A percentile compares a stretch with the other conserved stretches of the same genome.
These are phyloP conservation scores for Colletotrichum orbiculare DNA, from an alignment of 2,329 filamentous ascomycete genomes.

Conservation along the genomic window DNA sequence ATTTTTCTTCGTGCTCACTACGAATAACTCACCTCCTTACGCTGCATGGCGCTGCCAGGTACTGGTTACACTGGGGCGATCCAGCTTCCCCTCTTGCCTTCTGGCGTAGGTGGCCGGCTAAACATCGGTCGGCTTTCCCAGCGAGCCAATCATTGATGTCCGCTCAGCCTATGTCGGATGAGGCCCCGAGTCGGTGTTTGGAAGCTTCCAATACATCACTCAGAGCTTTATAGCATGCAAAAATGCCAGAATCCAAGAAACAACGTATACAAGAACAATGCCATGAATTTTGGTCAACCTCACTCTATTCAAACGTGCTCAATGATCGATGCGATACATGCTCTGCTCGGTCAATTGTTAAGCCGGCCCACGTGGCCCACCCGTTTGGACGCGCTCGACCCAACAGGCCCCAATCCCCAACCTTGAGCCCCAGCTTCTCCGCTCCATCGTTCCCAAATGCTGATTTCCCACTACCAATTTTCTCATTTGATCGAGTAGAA, in stretches of 20 bases:
- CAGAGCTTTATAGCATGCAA: too few species aligned
- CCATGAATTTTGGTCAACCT: too few species aligned
- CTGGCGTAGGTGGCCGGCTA: constrained; percentile 16
- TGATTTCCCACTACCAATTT: constrained; percentile 54
- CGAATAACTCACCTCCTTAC: not conserved
- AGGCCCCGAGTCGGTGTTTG: too few species aligned
- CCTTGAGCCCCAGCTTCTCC: constrained; percentile 22
- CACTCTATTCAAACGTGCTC: too few species aligned
- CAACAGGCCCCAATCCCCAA: constrained; percentile 31
- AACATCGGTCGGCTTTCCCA: constrained; percentile 6
- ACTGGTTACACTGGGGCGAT: constrained; percentile 12
- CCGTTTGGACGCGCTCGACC: constrained; percentile 2
- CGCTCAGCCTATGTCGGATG: not conserved
- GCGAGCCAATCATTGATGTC: too few species aligned
- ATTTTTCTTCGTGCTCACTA: not conserved
- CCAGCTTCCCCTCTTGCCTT: constrained; percentile 3
- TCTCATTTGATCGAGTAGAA: constrained; percentile 46
- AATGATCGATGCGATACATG: not conserved
- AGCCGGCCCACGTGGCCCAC: constrained; percentile 18
- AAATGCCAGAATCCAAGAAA: not conserved
- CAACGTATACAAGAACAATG: not conserved
- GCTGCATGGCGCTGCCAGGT: not conserved
- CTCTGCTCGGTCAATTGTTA: constrained; percentile 26
- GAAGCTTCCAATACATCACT: too few species aligned
- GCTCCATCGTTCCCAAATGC: constrained; percentile 40